Conservation (phyloP, 2,329 filamentous ascomycete species). For the Colletotrichum endophyticum region DNA sequence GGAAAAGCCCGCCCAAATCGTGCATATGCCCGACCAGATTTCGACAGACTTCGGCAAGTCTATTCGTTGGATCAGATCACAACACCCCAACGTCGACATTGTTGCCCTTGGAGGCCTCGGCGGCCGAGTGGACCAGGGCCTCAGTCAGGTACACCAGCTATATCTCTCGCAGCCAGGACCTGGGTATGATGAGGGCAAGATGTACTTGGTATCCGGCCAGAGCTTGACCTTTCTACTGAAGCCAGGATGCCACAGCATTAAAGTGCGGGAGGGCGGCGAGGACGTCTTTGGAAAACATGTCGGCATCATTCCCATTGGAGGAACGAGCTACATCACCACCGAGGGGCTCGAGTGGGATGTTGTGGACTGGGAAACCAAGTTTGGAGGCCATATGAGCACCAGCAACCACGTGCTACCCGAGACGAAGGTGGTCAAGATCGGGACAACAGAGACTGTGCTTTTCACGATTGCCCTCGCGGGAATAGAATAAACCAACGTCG, state of each 20-base stretch:
- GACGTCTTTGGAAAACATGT: constrained; percentile 76
- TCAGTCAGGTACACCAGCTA: constrained; percentile 88
- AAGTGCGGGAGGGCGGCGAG: constrained; percentile 57
- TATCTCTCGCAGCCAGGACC: constrained; percentile 65
- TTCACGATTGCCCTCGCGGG: constrained; percentile 72
- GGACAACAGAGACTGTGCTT: constrained; percentile 68
- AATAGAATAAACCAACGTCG: constrained; percentile 21
- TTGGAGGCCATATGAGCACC: constrained; percentile 77
- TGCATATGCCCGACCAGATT: constrained; percentile 80
- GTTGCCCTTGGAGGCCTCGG: constrained; percentile 84
- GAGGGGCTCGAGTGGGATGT: constrained; percentile 92
- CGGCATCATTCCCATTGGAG: constrained; percentile 84
- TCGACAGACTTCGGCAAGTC: constrained; percentile 93
- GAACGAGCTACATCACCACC: constrained; percentile 79
- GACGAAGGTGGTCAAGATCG: constrained; percentile 65
- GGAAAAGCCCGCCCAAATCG: constrained; percentile 58
- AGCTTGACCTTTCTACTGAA: constrained; percentile 85
- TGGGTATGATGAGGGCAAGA: constrained; percentile 53
- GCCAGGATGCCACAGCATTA: constrained; percentile 69
- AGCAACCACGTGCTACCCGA: constrained; percentile 75
- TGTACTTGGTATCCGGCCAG: constrained; percentile 83
- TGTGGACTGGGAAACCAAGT: constrained; percentile 75
- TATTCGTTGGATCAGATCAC: constrained; percentile 60
- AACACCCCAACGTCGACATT: constrained; percentile 59
- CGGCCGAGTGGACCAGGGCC: constrained; percentile 89